Percentiles rank a stretch among this genome's conserved stretches.
Evolutionary conservation across 768 basidiomycete genomes (phyloP).

Genomic region (Glaciozyma martinii): DNA sequence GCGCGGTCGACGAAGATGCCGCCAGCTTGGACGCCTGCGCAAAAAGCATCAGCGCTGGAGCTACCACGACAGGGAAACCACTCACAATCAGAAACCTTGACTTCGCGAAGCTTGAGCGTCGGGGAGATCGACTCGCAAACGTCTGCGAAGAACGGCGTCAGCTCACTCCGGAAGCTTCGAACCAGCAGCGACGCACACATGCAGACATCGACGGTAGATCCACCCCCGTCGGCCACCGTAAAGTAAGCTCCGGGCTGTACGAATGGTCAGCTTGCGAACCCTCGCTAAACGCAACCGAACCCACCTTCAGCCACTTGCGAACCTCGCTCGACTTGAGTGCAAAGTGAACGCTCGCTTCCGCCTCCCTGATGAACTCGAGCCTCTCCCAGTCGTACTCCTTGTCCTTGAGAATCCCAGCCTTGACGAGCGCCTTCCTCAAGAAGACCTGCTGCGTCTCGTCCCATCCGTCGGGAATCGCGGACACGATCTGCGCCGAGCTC

Average conservation of each 20-base stretch:
- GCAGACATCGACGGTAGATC: not conserved
- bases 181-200: not conserved
- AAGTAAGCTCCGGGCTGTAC: not conserved
- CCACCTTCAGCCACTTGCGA: not conserved
- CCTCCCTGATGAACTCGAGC: not conserved
- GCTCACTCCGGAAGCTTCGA: not conserved
- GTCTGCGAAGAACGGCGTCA: not conserved
- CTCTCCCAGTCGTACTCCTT: not conserved
- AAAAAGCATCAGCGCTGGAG: not conserved
- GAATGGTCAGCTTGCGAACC: not conserved
- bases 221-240: not conserved
- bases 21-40: not conserved
- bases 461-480: constrained; percentile 18
- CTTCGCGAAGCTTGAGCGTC: not conserved
- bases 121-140: not conserved
- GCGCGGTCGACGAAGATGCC: constrained; percentile 4
- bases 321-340: not conserved
- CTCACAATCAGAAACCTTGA: not conserved
- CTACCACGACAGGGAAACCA: not conserved
- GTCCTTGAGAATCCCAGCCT: not conserved
- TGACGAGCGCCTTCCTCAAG: constrained; percentile 8
- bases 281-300: not conserved
- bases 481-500: not conserved
- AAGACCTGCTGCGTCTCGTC: constrained; percentile 6
- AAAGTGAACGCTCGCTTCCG: not conserved